Base-by-base conservation (phyloP, 768 basidiomycete species). In the Rhizopogon rudus region DNA sequence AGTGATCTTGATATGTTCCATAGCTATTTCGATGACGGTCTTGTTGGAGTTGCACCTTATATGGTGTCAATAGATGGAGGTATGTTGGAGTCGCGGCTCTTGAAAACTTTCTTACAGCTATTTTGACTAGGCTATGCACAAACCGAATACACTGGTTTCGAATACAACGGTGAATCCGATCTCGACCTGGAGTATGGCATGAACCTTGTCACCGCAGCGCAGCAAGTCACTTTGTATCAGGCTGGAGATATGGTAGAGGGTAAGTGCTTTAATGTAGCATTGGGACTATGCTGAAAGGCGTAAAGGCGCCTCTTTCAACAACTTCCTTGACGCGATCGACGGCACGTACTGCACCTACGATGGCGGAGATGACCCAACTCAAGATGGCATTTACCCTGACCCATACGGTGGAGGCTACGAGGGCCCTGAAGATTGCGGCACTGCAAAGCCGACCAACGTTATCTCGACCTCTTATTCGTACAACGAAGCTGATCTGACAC, bases 131-230 rank as follows among this genome's bases (percentile, higher is more conserved):
- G 79, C 29, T 69, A 77, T 29, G 71, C 75, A 5, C 81, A 82
- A 63, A 75, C 75, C 5, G 55, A 53, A 5, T 48, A 73, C 35
- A 63, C 67, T 55, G 71, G 75, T 42, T 79, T 81, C 57, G 60
- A 68, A 17, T 70, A 71, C 61, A 80, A 79, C 55, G 81, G 76
- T 42, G 82, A 84, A 63, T 78, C 80, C 40, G 73, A 82, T 58
- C 72, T 84, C 14, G 83, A 84, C 63, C 70, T 84, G 3, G 64
- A 83, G 65, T 82, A 80, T 52, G 73, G 72, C 12, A 78, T 83
- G 79, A 67, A 71, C 8, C 71, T 84, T 35, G 71, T 75, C 17
- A 73, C 71, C 1, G 63, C 61, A 9, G 62, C 65, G 14, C 77
- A 77, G 57, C 60, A 64, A 5, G 70, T 78, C 5, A 76, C 73